Percentiles rank a stretch among this genome's conserved stretches.
These are phyloP conservation scores for Gaertneriomyces semiglobifer DNA, from an alignment of 192 early-diverging fungal species.

Conservation along the genomic window DNA sequence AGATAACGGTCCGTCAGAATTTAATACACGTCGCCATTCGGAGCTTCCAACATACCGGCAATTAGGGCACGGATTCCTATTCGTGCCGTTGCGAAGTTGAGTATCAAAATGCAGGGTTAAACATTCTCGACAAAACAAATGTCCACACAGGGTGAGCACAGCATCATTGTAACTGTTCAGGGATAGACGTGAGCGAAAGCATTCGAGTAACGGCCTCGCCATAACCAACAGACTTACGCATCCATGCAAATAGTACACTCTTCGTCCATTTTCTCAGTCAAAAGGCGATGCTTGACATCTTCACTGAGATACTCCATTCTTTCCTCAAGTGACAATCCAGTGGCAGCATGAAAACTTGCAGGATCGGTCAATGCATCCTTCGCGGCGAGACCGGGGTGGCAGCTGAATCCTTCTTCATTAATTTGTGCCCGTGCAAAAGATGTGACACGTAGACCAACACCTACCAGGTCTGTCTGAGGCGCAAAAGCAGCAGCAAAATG, in stretches of 20 bases:
- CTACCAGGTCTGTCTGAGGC: conserved; percentile 42
- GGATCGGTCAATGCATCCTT: conserved; percentile 24
- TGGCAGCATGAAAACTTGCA: background rate
- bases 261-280: conserved; percentile 26
- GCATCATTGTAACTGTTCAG: too few species aligned
- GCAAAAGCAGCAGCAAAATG: conserved; percentile 41
- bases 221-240: conserved; percentile 18
- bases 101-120: too few species aligned
- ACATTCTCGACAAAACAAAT: too few species aligned
- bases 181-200: too few species aligned
- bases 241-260: conserved; percentile 48
- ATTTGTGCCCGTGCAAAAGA: background rate
- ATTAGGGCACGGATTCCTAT: too few species aligned
- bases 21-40: too few species aligned
- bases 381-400: conserved; percentile 36
- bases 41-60: too few species aligned
- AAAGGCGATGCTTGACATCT: conserved; percentile 14
- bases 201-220: too few species aligned
- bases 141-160: too few species aligned
- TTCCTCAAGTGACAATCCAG: background rate
- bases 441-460: background rate
- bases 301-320: background rate
- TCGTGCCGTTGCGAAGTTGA: too few species aligned
- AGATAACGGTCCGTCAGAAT: too few species aligned
- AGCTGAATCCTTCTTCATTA: conserved; percentile 10